Conservation (phyloP, 2,329 filamentous ascomycete genomes). For the Ascochyta pisi region DNA sequence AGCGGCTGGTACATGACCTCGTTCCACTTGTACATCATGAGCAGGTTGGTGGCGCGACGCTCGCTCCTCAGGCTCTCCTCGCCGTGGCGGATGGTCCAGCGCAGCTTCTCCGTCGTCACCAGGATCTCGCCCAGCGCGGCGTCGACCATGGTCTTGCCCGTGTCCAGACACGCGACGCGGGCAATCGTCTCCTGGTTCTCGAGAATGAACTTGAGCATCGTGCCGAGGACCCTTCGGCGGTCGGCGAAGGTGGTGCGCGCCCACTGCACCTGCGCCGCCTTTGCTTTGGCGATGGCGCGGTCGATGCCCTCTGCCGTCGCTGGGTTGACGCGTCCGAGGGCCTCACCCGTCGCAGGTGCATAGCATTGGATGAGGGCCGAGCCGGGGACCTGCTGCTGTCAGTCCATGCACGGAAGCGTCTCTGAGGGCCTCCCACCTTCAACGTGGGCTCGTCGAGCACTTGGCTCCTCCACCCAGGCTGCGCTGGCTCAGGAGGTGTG, state of each 20-base stretch:
- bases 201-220: conserved; percentile 81
- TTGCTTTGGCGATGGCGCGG: conserved; percentile 74
- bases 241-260: conserved; percentile 77
- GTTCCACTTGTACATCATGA: conserved; percentile 96
- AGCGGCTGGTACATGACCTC: conserved; percentile 89
- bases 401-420: neutral
- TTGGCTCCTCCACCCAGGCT: conserved; percentile 60
- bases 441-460: conserved; percentile 67
- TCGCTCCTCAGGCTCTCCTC: conserved; percentile 78
- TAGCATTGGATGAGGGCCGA: conserved; percentile 80
- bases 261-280: conserved; percentile 79
- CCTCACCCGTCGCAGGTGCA: conserved; percentile 85
- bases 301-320: conserved; percentile 80
- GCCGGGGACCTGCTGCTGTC: conserved; percentile 58
- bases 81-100: conserved; percentile 92
- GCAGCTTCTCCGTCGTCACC: conserved; percentile 90
- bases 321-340: conserved; percentile 80
- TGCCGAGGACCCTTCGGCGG: conserved; percentile 78
- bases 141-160: conserved; percentile 95
- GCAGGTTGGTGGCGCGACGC: conserved; percentile 80
- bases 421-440: conserved; percentile 54
- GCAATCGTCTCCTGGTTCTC: conserved; percentile 90
- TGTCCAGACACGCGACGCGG: conserved; percentile 84
- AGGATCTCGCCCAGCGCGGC: conserved; percentile 93
- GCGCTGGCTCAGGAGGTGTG: conserved; percentile 66